These are phyloP conservation scores for Rhizopus delemar DNA, from an alignment of 371 early-diverging fungal species.

Conservation along the genomic window DNA sequence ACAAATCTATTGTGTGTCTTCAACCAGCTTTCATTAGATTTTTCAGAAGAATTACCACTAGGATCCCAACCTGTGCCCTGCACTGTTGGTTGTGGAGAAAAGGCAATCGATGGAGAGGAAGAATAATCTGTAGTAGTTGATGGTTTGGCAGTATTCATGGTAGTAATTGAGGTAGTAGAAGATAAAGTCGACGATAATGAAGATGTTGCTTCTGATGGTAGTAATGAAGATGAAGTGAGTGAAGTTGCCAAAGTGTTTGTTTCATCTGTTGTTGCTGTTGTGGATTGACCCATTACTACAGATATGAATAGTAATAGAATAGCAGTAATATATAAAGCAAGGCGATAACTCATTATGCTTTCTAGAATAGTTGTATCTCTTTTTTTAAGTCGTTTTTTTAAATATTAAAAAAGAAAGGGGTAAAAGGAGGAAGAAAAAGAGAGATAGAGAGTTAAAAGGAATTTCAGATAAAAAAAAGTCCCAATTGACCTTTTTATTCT, in stretches of 20 bases:
- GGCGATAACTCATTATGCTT: not conserved
- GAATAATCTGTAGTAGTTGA: not conserved
- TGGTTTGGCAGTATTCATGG: not conserved
- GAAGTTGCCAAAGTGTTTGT: not conserved
- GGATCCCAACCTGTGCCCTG: slow-evolving; percentile 28
- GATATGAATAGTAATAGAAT: not conserved
- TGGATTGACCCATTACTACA: slow-evolving; percentile 1
- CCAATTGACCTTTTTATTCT: not conserved
- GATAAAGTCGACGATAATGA: not conserved
- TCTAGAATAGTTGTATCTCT: not conserved
- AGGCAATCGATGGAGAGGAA: not conserved
- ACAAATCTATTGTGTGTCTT: slow-evolving; percentile 35
- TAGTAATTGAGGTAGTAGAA: not conserved
- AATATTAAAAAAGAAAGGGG: not conserved
- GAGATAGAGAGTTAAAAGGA: not conserved
- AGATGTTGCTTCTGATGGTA: not conserved
- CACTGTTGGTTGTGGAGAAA: slow-evolving; percentile 18
- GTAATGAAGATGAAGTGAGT: not conserved
- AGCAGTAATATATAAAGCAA: not conserved
- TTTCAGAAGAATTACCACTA: slow-evolving; percentile 12
- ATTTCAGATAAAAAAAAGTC: slow-evolving; percentile 1
- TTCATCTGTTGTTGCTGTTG: not conserved
- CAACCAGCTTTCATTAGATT: slow-evolving; percentile 29
- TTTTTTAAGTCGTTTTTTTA: not conserved
- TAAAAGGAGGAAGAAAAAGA: not conserved